These are phyloP conservation scores for Quercus tomentella DNA, from an alignment of 331 rosid species.

Conservation along the genomic window DNA sequence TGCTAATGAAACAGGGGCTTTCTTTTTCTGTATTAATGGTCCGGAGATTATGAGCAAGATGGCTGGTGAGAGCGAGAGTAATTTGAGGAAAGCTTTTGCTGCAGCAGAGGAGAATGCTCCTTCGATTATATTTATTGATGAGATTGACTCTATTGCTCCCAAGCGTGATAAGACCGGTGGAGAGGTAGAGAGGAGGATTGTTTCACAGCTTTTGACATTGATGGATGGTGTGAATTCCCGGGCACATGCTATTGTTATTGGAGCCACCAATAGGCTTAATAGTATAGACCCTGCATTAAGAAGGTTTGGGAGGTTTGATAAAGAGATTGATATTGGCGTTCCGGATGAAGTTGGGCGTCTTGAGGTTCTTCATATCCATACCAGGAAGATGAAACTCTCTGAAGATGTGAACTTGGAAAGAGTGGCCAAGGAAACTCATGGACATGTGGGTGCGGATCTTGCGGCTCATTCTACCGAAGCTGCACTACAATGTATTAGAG, in stretches of 20 bases:
- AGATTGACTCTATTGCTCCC: slow-evolving; percentile 9
- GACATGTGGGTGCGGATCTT: slow-evolving; percentile 1
- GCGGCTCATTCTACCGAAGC: slow-evolving; percentile 4
- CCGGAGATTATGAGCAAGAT: not conserved
- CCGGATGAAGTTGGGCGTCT: not conserved
- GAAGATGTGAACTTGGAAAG: slow-evolving; percentile 9
- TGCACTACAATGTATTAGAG: slow-evolving; percentile 10
- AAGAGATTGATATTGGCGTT: not conserved
- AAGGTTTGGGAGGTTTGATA: not conserved
- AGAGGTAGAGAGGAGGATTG: slow-evolving; percentile 10
- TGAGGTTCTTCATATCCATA: not conserved
- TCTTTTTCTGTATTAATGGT: not conserved
- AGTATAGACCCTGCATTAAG: not conserved
- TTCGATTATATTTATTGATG: slow-evolving; percentile 5
- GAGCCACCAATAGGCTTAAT: not conserved
- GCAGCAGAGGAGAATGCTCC: not conserved
- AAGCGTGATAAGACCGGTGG: not conserved
- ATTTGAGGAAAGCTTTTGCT: not conserved
- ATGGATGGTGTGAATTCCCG: slow-evolving; percentile 12
- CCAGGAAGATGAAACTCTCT: not conserved
- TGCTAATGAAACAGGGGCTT: slow-evolving; percentile 1
- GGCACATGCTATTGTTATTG: slow-evolving; percentile 8
- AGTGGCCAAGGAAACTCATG: not conserved
- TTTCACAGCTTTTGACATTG: slow-evolving; percentile 9
- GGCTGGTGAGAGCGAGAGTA: slow-evolving; percentile 13